Evolutionary conservation across 2,329 filamentous ascomycete genomes (phyloP).

Genomic region (Grosmannia huntii): DNA sequence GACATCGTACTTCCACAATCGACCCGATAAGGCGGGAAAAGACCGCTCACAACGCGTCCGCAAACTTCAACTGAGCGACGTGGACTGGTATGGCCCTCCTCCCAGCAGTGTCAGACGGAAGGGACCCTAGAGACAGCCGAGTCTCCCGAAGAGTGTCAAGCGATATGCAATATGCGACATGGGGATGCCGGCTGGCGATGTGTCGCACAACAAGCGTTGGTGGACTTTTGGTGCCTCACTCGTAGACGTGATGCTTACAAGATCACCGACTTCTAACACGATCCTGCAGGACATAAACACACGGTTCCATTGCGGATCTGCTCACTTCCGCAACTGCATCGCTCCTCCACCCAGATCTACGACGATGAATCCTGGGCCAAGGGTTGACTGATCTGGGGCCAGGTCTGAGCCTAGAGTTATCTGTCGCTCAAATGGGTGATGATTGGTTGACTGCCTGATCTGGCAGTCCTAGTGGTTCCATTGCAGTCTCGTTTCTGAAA

Average conservation of each 20-base stretch:
- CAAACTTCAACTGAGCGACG: slow-evolving; percentile 88
- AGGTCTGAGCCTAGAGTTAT: neutral
- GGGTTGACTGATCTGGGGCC: neutral
- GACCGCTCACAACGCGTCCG: slow-evolving; percentile 71
- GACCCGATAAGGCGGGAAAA: slow-evolving; percentile 40
- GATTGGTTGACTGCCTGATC: neutral
- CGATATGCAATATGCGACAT: neutral
- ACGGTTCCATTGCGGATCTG: neutral
- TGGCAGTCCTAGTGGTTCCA: neutral
- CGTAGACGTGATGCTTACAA: neutral
- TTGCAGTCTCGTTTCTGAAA: neutral
- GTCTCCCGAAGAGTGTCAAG: neutral
- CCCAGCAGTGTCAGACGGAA: neutral
- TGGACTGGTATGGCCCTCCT: slow-evolving; percentile 66
- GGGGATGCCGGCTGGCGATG: neutral
- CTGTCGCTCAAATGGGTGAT: neutral
- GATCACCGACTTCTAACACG: neutral
- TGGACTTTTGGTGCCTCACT: neutral
- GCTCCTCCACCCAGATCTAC: neutral
- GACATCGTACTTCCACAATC: slow-evolving; percentile 37
- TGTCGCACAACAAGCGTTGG: neutral
- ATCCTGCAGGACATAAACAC: neutral
- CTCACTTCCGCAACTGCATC: neutral
- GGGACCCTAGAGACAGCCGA: neutral
- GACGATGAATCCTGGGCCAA: neutral